These are phyloP conservation scores for Avena eriantha DNA, from an alignment of 176 grass and related monocot genomes.

Conservation along the genomic window DNA sequence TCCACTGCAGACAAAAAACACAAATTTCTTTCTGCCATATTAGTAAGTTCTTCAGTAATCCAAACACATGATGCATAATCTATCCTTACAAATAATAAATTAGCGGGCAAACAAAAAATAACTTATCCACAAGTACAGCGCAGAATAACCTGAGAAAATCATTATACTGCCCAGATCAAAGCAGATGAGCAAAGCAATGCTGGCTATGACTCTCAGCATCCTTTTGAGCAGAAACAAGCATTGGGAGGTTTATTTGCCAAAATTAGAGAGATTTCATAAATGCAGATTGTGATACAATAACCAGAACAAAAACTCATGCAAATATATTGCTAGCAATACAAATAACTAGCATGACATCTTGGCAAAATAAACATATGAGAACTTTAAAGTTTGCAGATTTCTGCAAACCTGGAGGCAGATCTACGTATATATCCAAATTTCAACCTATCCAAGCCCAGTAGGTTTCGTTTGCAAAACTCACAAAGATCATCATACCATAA, in stretches of 20 bases:
- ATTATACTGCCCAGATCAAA: slow-evolving; percentile 35
- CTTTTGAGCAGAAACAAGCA: slow-evolving; percentile 36
- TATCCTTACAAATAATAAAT: slow-evolving; percentile 10
- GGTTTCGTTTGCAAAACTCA: background rate
- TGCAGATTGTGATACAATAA: slow-evolving; percentile 29
- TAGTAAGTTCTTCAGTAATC: slow-evolving; percentile 36
- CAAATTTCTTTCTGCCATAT: slow-evolving; percentile 43
- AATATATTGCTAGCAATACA: slow-evolving; percentile 10
- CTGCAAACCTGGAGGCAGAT: background rate
- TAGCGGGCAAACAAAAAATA: background rate
- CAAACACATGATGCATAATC: slow-evolving; percentile 35
- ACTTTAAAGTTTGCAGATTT: background rate
- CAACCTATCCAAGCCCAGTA: background rate
- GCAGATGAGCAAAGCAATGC: slow-evolving; percentile 40
- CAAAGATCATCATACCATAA: slow-evolving; percentile 1
- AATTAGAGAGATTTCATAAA: slow-evolving; percentile 36
- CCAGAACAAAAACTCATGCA: background rate
- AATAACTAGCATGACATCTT: slow-evolving; percentile 3
- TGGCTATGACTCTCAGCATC: slow-evolving; percentile 23
- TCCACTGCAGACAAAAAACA: slow-evolving; percentile 14
- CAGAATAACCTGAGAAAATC: background rate
- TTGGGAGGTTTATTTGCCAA: slow-evolving; percentile 44
- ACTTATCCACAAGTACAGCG: slow-evolving; percentile 20
- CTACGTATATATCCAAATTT: background rate
- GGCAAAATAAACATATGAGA: background rate